Evolutionary conservation across 2,329 filamentous ascomycete species (phyloP), one percentile per base, ranked within the genome.

Genomic region (Setomelanomma holmii): DNA sequence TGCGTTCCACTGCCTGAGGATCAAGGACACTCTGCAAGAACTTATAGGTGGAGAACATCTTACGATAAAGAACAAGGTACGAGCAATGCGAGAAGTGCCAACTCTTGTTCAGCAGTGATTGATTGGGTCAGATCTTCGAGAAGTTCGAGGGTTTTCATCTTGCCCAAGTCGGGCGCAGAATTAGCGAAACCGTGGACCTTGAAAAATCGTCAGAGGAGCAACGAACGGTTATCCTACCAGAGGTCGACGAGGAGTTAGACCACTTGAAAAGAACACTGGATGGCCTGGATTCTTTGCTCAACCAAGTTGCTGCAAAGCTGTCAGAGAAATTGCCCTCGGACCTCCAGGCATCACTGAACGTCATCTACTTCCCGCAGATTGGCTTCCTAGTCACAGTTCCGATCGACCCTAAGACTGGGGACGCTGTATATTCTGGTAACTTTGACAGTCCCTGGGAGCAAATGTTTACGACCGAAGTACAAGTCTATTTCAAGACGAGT

Each of bases 291-390:
- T 81, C 82, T 52, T 81, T 97, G 11, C 81, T 99, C 12, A 86
- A 84, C 2, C 75, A 86, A 46, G 85, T 91, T 1, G 86, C 87
- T 4, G 78, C 80, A 16, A 82, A 85, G n/a, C 79, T 96, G 50
- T 83, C 84, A 0, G 72, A 75, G 12, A 80, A 81, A 1, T 78
- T 95, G 17, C 88, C 92, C 1, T 79, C 83, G 53, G 79, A 82
- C 16, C 73, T 83, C 1, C 76, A 80, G 19, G 67, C 73, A 2
- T 77, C 80, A 11, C 72, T 89, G 27, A 93, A 93, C 48, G 96
- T 96, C 56, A 89, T 95, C 16, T 96, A 95, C 71, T 89, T 96
- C 56, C 93, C 93, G 0, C 92, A 96, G 66, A 84, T 97, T 33
- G 95, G 95, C 0, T 99, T 97, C 68, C 83, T 97, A 33, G 89